Percentiles rank a stretch among this genome's conserved stretches.
Conservation (phyloP, 176 grass and related monocot species). For the Olyra latifolia region DNA sequence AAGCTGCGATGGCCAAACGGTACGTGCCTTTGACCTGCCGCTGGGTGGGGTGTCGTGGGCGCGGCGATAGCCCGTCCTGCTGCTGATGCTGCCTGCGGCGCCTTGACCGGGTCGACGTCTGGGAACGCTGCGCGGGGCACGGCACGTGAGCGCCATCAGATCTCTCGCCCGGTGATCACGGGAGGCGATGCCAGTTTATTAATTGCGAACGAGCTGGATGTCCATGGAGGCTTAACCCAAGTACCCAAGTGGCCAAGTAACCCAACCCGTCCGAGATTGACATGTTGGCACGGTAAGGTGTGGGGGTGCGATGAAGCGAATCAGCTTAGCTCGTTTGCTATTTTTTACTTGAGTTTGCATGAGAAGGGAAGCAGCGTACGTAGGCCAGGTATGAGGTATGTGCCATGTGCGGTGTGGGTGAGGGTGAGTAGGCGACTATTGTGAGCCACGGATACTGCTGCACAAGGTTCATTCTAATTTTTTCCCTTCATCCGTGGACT, state of each 20-base stretch:
- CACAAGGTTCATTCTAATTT: background rate
- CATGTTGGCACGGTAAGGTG: background rate
- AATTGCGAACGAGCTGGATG: background rate
- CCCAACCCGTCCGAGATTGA: background rate
- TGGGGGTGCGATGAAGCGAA: background rate
- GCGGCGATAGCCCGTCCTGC: no score
- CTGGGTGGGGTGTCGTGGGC: background rate
- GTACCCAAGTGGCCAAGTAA: no score
- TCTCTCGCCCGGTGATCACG: constrained; percentile 36
- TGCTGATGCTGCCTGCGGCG: background rate
- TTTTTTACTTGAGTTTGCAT: background rate
- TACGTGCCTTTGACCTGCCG: constrained; percentile 34
- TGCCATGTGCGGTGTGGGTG: background rate
- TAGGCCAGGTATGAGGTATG: no score
- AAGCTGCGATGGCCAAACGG: no score
- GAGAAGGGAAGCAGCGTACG: background rate
- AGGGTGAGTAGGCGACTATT: background rate
- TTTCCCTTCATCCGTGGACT: background rate
- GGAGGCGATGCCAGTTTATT: constrained; percentile 27
- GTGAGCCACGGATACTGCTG: background rate
- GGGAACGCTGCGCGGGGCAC: constrained; percentile 10
- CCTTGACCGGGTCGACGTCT: constrained; percentile 10
- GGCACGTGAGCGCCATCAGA: constrained; percentile 44
- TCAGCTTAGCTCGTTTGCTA: background rate
- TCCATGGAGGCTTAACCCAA: background rate